Evolutionary conservation across 2,329 filamentous ascomycete genomes (phyloP).

Genomic region (Exophiala sp.): DNA sequence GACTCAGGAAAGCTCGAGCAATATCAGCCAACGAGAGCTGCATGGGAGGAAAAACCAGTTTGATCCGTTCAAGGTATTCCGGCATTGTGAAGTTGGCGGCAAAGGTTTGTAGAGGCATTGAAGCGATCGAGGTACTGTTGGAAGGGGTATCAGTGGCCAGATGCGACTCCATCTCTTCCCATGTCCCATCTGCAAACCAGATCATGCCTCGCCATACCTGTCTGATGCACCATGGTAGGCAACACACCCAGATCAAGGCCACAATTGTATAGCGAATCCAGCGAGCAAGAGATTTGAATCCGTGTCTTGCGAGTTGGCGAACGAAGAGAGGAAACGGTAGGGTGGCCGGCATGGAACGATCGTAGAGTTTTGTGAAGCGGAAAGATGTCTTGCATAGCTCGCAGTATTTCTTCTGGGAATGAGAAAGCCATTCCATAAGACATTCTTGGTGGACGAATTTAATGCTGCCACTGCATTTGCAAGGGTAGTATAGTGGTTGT

Average conservation of each 20-base stretch:
- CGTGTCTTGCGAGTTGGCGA: constrained; percentile 71
- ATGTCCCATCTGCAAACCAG: constrained; percentile 82
- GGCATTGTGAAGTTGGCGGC: constrained; percentile 6
- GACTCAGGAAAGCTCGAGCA: constrained; percentile 12
- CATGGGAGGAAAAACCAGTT: constrained; percentile 18
- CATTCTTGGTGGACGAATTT: constrained; percentile 98
- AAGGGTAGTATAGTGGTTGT: constrained; percentile 92
- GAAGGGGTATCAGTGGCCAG: neutral
- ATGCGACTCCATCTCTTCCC: constrained; percentile 37
- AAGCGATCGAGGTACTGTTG: constrained; percentile 7
- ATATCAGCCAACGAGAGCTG: constrained; percentile 19
- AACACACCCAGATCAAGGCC: constrained; percentile 79
- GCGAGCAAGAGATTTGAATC: constrained; percentile 66
- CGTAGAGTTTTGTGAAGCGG: constrained; percentile 96
- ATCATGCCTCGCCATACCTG: constrained; percentile 91
- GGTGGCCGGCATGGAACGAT: constrained; percentile 83
- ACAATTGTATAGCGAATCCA: constrained; percentile 80
- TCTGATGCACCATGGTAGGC: constrained; percentile 86
- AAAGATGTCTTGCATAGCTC: constrained; percentile 99
- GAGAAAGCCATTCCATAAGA: constrained; percentile 96
- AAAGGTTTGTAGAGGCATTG: neutral
- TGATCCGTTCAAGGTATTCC: constrained; percentile 16
- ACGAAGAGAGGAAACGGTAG: constrained; percentile 79
- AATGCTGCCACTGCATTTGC: constrained; percentile 98
- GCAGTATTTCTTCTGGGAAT: constrained; percentile 99